A percentile compares a stretch with the other conserved stretches of the same genome.
phyloP scores from a whole-genome alignment of 768 basidiomycete species.

The Podaxis sp. region DNA sequence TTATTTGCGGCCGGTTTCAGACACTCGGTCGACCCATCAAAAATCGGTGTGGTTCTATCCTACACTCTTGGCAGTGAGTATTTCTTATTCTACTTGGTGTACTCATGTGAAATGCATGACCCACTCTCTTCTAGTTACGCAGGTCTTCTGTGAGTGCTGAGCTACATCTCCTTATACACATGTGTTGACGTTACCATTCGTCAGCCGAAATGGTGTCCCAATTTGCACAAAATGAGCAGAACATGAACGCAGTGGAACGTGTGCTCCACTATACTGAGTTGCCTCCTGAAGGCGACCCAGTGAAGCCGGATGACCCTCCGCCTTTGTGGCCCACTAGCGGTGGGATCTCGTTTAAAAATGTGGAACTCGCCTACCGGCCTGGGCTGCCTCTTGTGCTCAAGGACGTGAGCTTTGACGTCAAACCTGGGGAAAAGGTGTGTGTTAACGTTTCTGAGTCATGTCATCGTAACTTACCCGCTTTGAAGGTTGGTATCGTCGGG shows the following conservation, averaged over 20 bases:
- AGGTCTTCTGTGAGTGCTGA: conserved; percentile 40
- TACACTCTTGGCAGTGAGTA: conserved; percentile 49
- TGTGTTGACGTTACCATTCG: conserved; percentile 4
- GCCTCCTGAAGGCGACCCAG: conserved; percentile 49
- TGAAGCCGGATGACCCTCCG: conserved; percentile 45
- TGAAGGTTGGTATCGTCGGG: conserved; percentile 46
- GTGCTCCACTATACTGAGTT: conserved; percentile 69
- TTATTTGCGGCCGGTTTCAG: conserved; percentile 68
- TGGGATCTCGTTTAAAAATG: conserved; percentile 52
- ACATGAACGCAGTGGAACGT: conserved; percentile 74
- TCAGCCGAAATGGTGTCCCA: conserved; percentile 54
- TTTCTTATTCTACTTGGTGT: neutral
- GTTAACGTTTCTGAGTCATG: neutral
- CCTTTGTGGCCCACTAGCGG: conserved; percentile 53
- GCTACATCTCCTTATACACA: neutral
- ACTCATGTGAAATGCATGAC: neutral
- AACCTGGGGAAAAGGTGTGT: conserved; percentile 64
- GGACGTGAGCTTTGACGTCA: conserved; percentile 53
- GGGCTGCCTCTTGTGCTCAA: conserved; percentile 67
- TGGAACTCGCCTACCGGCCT: conserved; percentile 57
- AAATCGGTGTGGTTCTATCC: conserved; percentile 55
- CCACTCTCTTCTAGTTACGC: conserved; percentile 35
- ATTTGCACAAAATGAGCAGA: conserved; percentile 64
- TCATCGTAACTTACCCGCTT: neutral
- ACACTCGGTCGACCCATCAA: conserved; percentile 36